A percentile compares a stretch with the other conserved stretches of the same genome.
These are phyloP conservation scores for Physcia stellaris DNA, from an alignment of 495 filamentous ascomycete genomes.

Conservation along the genomic window DNA sequence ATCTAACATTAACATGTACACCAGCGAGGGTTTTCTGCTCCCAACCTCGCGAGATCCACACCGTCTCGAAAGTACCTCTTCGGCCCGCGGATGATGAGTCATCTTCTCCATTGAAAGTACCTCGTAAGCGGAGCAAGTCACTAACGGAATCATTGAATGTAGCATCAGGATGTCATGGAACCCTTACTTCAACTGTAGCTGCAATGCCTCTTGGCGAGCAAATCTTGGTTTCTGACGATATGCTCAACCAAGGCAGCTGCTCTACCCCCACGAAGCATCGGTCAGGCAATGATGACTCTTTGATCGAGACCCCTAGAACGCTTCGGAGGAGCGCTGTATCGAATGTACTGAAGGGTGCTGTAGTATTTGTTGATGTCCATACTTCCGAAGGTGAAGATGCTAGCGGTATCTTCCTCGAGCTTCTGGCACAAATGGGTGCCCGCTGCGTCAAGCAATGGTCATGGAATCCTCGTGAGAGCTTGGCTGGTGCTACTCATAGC, in stretches of 20 bases:
- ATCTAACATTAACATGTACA: slow-evolving; percentile 15
- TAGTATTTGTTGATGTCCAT: slow-evolving; percentile 89
- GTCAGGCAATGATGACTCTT: too few species aligned
- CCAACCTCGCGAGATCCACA: slow-evolving; percentile 40
- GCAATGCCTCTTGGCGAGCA: too few species aligned
- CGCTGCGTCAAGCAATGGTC: slow-evolving; percentile 71
- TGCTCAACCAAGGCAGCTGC: too few species aligned
- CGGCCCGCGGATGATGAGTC: slow-evolving; percentile 51
- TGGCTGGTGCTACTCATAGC: slow-evolving; percentile 12
- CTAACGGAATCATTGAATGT: slow-evolving; percentile 24
- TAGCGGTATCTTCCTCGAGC: slow-evolving; percentile 67
- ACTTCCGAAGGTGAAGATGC: slow-evolving; percentile 80
- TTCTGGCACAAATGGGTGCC: slow-evolving; percentile 75
- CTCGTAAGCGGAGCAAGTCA: slow-evolving; percentile 40
- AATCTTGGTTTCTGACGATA: too few species aligned
- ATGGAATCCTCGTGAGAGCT: slow-evolving; percentile 53
- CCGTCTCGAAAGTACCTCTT: slow-evolving; percentile 62
- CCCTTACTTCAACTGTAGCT: too few species aligned
- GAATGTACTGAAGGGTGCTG: slow-evolving; percentile 49
- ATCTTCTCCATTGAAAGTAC: slow-evolving; percentile 42
- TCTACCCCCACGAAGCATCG: too few species aligned
- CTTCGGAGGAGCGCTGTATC: slow-evolving; percentile 36
- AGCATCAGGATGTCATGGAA: too few species aligned
- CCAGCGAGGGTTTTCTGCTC: slow-evolving; percentile 18
- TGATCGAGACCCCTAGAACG: slow-evolving; percentile 38